Evolutionary conservation across 1,284 basidiomycete species (phyloP).

Genomic region (Flammula alnicola): DNA sequence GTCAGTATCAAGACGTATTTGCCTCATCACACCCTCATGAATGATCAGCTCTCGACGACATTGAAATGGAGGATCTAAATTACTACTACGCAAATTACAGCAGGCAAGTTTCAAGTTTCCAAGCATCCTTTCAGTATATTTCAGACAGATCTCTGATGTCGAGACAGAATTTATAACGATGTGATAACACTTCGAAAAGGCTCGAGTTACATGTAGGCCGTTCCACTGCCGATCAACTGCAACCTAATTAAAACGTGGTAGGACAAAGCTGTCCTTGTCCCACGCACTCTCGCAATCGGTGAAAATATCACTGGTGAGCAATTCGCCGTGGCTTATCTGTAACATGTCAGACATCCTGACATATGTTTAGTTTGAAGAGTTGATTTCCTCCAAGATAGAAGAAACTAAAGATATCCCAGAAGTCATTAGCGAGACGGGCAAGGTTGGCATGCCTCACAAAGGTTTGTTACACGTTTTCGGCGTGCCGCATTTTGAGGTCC

Average conservation of each 20-base stretch:
- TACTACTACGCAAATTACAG: conserved; percentile 98
- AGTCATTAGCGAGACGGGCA: conserved; percentile 91
- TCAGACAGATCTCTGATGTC: conserved; percentile 9
- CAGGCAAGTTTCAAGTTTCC: conserved; percentile 54
- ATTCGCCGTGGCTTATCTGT: neutral
- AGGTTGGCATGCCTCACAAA: conserved; percentile 88
- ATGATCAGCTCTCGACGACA: conserved; percentile 69
- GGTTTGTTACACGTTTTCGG: conserved; percentile 40
- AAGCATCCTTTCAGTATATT: conserved; percentile 11
- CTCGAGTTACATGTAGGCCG: conserved; percentile 89
- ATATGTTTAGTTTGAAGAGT: conserved; percentile 76
- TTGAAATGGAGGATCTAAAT: conserved; percentile 97
- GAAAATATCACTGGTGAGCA: conserved; percentile 87
- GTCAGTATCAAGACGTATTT: conserved; percentile 42
- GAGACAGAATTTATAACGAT: conserved; percentile 91
- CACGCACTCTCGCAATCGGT: conserved; percentile 96
- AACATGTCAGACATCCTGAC: conserved; percentile 5
- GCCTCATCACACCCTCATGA: conserved; percentile 13
- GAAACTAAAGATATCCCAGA: conserved; percentile 97
- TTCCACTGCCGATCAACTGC: conserved; percentile 4
- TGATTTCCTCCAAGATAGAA: conserved; percentile 93
- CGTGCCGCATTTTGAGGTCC: neutral
- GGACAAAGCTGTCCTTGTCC: conserved; percentile 95
- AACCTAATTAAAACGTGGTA: conserved; percentile 37
- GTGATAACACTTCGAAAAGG: conserved; percentile 95